These are phyloP conservation scores for Aspergillus ibericus DNA, from an alignment of 2,329 filamentous ascomycete species.

Conservation along the genomic window DNA sequence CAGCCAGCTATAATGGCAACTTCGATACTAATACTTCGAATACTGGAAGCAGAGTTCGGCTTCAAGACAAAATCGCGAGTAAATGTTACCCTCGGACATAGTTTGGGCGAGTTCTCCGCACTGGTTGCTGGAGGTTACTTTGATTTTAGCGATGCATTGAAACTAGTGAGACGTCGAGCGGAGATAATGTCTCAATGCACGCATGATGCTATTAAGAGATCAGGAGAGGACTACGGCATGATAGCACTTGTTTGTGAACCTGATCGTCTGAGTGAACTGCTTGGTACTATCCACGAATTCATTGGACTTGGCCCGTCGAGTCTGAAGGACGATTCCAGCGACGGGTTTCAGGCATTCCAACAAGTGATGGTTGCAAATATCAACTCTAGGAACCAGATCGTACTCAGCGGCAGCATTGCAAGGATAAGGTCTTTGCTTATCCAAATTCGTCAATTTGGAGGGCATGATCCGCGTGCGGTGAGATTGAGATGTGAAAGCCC, in stretches of 20 bases:
- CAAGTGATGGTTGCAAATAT: conserved; percentile 91
- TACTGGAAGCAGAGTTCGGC: conserved; percentile 81
- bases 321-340: conserved; percentile 65
- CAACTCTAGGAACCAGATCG: conserved; percentile 95
- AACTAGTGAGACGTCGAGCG: conserved; percentile 73
- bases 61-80: conserved; percentile 70
- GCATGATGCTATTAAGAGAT: conserved; percentile 60
- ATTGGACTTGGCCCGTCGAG: conserved; percentile 68
- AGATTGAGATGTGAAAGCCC: conserved; percentile 82
- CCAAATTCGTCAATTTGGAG: conserved; percentile 83
- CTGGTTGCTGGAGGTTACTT: conserved; percentile 83
- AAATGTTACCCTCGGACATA: conserved; percentile 85
- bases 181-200: conserved; percentile 82
- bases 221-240: conserved; percentile 89
- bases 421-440: conserved; percentile 78
- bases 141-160: conserved; percentile 72
- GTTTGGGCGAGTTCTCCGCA: conserved; percentile 88
- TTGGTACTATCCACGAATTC: conserved; percentile 76
- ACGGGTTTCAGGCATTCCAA: conserved; percentile 72
- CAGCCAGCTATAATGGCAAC: conserved; percentile 97
- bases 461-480: conserved; percentile 87
- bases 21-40: conserved; percentile 81
- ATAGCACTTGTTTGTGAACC: conserved; percentile 87
- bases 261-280: conserved; percentile 67
- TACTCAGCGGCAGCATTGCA: conserved; percentile 82